A percentile compares a stretch with the other conserved stretches of the same genome.
Evolutionary conservation across 208 protist species (phyloP).

Genomic region (Leishmania turanica): DNA sequence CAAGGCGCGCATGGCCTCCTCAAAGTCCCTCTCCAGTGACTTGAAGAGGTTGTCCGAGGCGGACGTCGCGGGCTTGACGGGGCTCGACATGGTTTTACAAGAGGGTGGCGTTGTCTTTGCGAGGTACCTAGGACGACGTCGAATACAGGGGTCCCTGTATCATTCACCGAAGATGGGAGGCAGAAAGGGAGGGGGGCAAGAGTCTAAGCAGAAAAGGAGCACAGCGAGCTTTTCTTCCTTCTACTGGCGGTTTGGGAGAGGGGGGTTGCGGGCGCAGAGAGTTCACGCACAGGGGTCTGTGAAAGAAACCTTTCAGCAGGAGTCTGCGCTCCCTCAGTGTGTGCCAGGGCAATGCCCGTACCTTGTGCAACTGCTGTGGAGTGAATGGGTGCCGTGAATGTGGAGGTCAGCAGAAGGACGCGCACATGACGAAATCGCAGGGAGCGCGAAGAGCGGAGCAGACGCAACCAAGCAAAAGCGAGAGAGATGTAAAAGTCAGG

Average conservation of each 20-base stretch:
- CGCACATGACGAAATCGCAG: background rate
- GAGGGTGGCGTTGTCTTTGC: background rate
- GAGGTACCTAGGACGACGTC: background rate
- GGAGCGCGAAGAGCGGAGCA: background rate
- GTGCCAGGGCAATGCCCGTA: background rate
- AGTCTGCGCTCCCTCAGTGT: background rate
- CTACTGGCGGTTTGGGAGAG: background rate
- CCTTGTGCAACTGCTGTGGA: background rate
- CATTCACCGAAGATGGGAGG: background rate
- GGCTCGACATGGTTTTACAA: conserved; percentile 25
- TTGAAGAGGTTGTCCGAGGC: conserved; percentile 79
- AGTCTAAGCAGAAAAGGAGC: background rate
- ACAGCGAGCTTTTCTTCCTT: background rate
- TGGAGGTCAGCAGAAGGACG: background rate
- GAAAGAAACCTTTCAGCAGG: background rate
- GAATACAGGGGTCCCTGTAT: background rate
- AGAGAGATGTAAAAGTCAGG: background rate
- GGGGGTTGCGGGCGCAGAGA: background rate
- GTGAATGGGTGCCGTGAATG: background rate
- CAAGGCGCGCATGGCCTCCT: conserved; percentile 94
- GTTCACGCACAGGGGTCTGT: background rate
- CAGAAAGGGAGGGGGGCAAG: background rate
- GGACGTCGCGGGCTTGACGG: conserved; percentile 52
- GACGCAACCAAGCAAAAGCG: background rate
- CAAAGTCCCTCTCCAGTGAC: conserved; percentile 94